Conservation (phyloP, 2,329 filamentous ascomycete genomes). For the Xylaria sp. region DNA sequence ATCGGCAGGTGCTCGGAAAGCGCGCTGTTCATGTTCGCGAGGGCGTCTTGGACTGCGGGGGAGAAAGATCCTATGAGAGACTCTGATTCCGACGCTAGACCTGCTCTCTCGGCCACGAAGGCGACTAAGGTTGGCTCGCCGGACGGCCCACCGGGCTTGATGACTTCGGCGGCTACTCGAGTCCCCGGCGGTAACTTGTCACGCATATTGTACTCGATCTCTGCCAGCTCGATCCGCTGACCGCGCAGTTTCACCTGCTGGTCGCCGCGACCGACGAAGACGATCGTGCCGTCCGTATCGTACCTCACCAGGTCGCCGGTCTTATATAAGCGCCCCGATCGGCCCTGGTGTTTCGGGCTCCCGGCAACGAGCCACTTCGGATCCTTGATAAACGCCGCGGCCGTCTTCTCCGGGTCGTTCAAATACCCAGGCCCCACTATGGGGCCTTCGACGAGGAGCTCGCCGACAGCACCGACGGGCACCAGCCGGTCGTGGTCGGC, state of each 20-base stretch:
- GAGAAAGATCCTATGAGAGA: slow-evolving; percentile 32
- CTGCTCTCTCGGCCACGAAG: slow-evolving; percentile 42
- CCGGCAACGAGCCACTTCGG: slow-evolving; percentile 55
- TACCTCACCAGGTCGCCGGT: slow-evolving; percentile 63
- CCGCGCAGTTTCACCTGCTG: slow-evolving; percentile 70
- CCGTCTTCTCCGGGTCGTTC: slow-evolving; percentile 59
- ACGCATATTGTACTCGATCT: slow-evolving; percentile 54
- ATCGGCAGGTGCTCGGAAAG: slow-evolving; percentile 41
- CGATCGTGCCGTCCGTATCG: slow-evolving; percentile 53
- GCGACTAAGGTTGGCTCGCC: slow-evolving; percentile 50
- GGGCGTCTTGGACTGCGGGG: slow-evolving; percentile 33
- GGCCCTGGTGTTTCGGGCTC: slow-evolving; percentile 39
- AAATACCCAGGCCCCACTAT: slow-evolving; percentile 66
- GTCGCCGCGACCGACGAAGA: slow-evolving; percentile 66
- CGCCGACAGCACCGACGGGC: slow-evolving; percentile 53
- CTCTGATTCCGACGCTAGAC: slow-evolving; percentile 29
- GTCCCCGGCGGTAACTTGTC: slow-evolving; percentile 47
- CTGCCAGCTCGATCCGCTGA: slow-evolving; percentile 63
- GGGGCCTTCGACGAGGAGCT: slow-evolving; percentile 59
- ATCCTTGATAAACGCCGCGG: slow-evolving; percentile 58
- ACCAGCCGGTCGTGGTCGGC: slow-evolving; percentile 50
- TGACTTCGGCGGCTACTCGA: slow-evolving; percentile 51
- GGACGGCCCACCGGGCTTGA: slow-evolving; percentile 45
- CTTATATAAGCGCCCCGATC: slow-evolving; percentile 55
- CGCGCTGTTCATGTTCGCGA: slow-evolving; percentile 29